Evolutionary conservation across 225 moss, liverwort and hornwort species (phyloP).

Genomic region (Physcomitrellopsis africana): DNA sequence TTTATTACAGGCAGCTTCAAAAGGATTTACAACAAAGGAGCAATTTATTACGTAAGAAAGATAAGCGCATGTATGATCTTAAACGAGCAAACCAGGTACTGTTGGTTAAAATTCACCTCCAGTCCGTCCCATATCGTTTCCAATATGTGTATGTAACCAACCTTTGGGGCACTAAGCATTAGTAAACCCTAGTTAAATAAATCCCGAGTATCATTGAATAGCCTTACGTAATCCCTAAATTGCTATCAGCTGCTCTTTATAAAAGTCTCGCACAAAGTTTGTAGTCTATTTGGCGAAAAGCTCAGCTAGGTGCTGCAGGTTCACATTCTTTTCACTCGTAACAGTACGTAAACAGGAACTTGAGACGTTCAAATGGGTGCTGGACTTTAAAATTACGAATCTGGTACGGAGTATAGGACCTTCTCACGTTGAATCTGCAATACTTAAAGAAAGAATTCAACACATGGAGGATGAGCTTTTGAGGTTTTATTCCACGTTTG

Average conservation of each 20-base stretch:
- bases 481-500: conserved; percentile 36
- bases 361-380: conserved; percentile 87
- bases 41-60: conserved; percentile 63
- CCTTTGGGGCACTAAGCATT: no score
- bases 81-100: conserved; percentile 69
- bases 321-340: background rate
- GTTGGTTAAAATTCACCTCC: background rate
- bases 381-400: conserved; percentile 82
- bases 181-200: background rate
- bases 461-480: conserved; percentile 74
- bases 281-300: background rate
- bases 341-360: conserved; percentile 54
- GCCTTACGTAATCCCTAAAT: no score
- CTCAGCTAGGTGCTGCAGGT: no score
- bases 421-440: conserved; percentile 63
- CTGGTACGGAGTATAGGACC: conserved; percentile 66
- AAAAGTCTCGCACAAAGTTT: background rate
- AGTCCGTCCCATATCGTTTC: no score
- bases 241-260: background rate
- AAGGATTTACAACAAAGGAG: conserved; percentile 69
- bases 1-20: conserved; percentile 59
- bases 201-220: background rate
- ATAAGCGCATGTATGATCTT: conserved; percentile 66
- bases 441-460: conserved; percentile 61
- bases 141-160: no score